Evolutionary conservation across 768 basidiomycete genomes (phyloP).

Genomic region (Pleurotus sapidus): DNA sequence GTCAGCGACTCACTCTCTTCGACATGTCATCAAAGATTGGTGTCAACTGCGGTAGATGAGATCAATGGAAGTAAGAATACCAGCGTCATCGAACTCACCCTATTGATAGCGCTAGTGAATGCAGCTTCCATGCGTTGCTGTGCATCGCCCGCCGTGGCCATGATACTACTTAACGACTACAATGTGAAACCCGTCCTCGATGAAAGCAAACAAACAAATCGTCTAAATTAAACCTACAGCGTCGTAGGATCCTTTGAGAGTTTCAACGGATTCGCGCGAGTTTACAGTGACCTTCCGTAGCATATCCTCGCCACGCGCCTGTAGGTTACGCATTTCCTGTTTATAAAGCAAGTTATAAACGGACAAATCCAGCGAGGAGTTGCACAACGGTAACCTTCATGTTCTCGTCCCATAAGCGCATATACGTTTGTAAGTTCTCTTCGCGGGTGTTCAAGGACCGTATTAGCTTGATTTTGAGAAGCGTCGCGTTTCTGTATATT

Average conservation of each 20-base stretch:
- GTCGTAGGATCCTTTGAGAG: not conserved
- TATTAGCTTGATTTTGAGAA: conserved; percentile 53
- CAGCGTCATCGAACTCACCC: not conserved
- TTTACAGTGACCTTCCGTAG: not conserved
- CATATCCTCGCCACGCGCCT: conserved; percentile 10
- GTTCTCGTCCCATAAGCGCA: conserved; percentile 26
- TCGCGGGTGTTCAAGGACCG: conserved; percentile 45
- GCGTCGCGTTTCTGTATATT: conserved; percentile 63
- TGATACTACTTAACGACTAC: not conserved
- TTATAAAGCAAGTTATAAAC: not conserved
- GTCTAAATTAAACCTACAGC: no score
- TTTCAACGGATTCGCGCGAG: not conserved
- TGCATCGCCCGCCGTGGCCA: not conserved
- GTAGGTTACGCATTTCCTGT: conserved; percentile 26
- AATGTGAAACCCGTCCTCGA: no score
- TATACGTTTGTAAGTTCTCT: conserved; percentile 23
- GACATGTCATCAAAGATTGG: no score
- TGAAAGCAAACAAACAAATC: no score
- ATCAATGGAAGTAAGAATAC: not conserved
- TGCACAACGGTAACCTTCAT: conserved; percentile 17
- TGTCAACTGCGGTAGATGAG: no score
- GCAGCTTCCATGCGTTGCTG: not conserved
- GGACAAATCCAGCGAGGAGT: not conserved
- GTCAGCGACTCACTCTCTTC: no score
- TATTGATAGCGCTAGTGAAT: not conserved